Evolutionary conservation across 2,329 filamentous ascomycete species (phyloP), one percentile per base, ranked within the genome.

Genomic region (Penicillium aurantiogriseum): DNA sequence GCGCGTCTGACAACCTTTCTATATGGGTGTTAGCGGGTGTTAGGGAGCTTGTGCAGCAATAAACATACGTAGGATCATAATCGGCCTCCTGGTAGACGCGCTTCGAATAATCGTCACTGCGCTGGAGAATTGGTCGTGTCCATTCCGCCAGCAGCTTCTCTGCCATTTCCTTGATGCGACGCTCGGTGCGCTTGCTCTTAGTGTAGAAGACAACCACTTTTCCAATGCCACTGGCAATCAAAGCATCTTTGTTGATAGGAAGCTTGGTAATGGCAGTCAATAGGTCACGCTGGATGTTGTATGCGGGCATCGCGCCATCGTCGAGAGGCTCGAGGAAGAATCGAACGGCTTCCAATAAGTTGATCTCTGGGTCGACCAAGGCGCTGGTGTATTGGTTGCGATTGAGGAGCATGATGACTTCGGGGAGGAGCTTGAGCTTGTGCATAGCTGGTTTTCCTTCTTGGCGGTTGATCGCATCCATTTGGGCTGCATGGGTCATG

Each of bases 201-300:
- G 92, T 97, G 78, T 99, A 99, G 79, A 97, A 99, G 61, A 96
- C 85, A 51, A 97, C 89, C 47, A 99, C 91, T 74, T 97, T 97
- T 71, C 94, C 94, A 63, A 99, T 94, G 21, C 93, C 92, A 67
- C 91, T 96, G 63, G 92, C 92, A 23, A 95, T 83, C 15, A 99
- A 83, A 2, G 89, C 85, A 67, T 97, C 94, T 72, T 97, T 97
- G 71, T 92, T 90, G 64, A 97, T 91, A 6, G 91, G 92, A 5
- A 97, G 83, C 68, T 86, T 88, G 19, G 83, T 84, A 38, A 99
- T 81, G 25, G 91, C 89, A 27, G 85, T 85, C 73, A 99, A 94
- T 43, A 99, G 85, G 72, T 97, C 92, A 60, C 92, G 91, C 78
- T 99, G 94, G 65, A 99, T 97, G 72, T 94, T 94, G 79, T 97